Evolutionary conservation across 768 basidiomycete species (phyloP), one percentile per base, ranked within the genome.

Genomic region (Trametes meyenii): DNA sequence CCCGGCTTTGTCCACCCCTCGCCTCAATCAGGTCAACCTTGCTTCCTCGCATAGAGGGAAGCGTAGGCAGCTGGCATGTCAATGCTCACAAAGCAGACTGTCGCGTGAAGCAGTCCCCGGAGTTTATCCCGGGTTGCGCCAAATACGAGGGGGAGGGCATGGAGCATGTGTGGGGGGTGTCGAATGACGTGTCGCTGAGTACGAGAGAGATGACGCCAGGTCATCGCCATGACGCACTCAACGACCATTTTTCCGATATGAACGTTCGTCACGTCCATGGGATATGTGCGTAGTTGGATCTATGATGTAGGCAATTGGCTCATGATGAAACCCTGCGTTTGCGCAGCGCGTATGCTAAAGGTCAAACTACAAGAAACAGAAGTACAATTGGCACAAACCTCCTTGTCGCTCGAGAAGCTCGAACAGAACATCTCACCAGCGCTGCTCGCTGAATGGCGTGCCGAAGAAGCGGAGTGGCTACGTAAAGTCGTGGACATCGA

Each of bases 141-240:
- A 49, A 40, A 53, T 55, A 57, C 19, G 66, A 67, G 23, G 63
- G 63, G 3, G 59, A 66, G 39, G 61, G 62, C 5, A 13, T 49
- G 3, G 65, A 66, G 33, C 52, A 58, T 8, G 44, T 62, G 11
- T 67, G 66, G 63, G 26, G 60, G 7, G 7, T 19, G 1, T 29
- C 56, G 23, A 64, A 64, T 39, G 39, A 14, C 5, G 24, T 65
- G 17, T 60, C 44, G 7, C 14, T n/a, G 0, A 38, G 57, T 19
- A 62, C 63, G 5, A 39, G 54, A 8, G 61, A 67, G 51, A 67
- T 67, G 66, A 52, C 44, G 19, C 14, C 61, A 4, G 66, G 63
- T 2, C 50, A 62, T 54, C 56, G 66, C 3, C 66, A 67, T 42
- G 69, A 71, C 46, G 42, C 54, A 16, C 56, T 67, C 49, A 66